phyloP scores from a whole-genome alignment of 129 eudicot species.

The Flaveria trinervia region DNA sequence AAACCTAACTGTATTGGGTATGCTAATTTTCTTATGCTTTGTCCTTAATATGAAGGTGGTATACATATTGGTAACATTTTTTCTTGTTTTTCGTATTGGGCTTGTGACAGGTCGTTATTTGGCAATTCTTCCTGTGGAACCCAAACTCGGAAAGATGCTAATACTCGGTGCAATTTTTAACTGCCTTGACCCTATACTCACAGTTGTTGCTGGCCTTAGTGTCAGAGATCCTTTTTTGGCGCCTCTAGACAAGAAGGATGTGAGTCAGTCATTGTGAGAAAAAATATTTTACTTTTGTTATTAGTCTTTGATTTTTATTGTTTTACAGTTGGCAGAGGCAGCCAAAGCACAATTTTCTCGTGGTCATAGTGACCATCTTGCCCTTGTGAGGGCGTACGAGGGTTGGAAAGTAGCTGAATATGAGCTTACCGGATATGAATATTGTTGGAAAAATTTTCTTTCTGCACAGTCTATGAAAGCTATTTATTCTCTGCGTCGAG shows the following conservation, averaged over 20 bases:
- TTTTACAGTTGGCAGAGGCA: constrained; percentile 87
- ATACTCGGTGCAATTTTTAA: constrained; percentile 74
- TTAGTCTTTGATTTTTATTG: constrained; percentile 10
- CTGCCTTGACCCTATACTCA: constrained; percentile 85
- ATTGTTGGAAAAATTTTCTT: constrained; percentile 95
- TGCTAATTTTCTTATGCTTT: constrained; percentile 4
- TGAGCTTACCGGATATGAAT: constrained; percentile 63
- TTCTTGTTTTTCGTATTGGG: background rate
- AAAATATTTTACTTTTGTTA: background rate
- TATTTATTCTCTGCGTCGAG: constrained; percentile 83
- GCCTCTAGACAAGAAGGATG: constrained; percentile 95
- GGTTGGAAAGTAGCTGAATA: constrained; percentile 89
- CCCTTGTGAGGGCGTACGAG: constrained; percentile 89
- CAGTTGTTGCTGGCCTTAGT: constrained; percentile 89
- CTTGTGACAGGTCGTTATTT: constrained; percentile 70
- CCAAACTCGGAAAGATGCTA: constrained; percentile 97
- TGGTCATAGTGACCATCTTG: constrained; percentile 86
- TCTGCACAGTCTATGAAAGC: constrained; percentile 93
- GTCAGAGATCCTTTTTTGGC: constrained; percentile 94
- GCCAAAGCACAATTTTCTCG: constrained; percentile 85
- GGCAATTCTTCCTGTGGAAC: constrained; percentile 95
- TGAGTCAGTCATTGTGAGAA: constrained; percentile 33
- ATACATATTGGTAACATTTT: background rate
- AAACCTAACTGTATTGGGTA: constrained; percentile 84
- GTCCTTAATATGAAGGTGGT: constrained; percentile 7